Evolutionary conservation across 176 grass and related monocot genomes (phyloP).

Genomic region (Carex kokanica): DNA sequence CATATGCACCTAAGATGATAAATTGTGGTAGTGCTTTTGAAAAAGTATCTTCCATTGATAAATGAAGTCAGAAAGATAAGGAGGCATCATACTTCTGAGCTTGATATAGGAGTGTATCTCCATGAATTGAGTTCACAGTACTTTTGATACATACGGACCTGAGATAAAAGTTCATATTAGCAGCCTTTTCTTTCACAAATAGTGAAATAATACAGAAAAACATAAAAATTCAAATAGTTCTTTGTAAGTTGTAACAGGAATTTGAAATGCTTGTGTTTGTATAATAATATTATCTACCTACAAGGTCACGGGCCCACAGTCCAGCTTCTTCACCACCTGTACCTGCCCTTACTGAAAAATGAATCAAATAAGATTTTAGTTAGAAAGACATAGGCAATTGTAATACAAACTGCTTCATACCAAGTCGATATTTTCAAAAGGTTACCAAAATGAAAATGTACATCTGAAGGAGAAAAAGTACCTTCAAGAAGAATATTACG

Average conservation of each 20-base stretch:
- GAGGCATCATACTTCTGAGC: constrained; percentile 62
- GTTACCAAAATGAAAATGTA: too few species aligned
- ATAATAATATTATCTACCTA: constrained; percentile 79
- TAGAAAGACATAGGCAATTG: not conserved
- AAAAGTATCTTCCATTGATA: not conserved
- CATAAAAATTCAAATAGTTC: not conserved
- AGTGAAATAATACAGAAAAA: constrained; percentile 24
- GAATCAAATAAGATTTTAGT: constrained; percentile 2
- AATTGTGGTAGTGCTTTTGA: not conserved
- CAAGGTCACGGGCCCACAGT: constrained; percentile 99
- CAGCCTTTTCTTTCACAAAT: constrained; percentile 14
- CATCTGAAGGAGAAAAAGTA: constrained; percentile 27
- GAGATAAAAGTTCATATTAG: constrained; percentile 28
- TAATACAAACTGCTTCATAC: not conserved
- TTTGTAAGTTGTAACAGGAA: not conserved
- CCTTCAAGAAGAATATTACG: constrained; percentile 99
- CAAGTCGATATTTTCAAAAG: not conserved
- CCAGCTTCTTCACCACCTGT: constrained; percentile 93
- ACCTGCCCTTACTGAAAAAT: constrained; percentile 82
- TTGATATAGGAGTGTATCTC: constrained; percentile 74
- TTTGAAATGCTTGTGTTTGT: constrained; percentile 26
- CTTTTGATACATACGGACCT: constrained; percentile 94
- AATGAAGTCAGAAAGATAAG: constrained; percentile 15
- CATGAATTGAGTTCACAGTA: constrained; percentile 66
- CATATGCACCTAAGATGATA: not conserved